Percentiles rank a stretch among this genome's conserved stretches.
phyloP scores from a whole-genome alignment of 352 stramenopile genomes.

The Phytopythium ostracodes region DNA sequence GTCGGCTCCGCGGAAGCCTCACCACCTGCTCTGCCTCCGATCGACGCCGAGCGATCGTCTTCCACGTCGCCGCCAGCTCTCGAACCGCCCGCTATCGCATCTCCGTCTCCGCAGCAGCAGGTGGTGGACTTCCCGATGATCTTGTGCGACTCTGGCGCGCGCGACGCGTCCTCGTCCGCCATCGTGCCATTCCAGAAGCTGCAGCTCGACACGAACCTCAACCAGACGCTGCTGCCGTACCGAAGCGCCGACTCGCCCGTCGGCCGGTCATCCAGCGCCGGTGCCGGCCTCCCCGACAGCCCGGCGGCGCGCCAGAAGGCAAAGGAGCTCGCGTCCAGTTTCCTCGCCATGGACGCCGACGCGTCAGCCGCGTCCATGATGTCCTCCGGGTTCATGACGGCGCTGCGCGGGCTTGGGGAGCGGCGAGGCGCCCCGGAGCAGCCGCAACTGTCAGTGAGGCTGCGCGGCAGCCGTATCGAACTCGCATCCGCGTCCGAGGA shows the following conservation, averaged over 20 bases:
- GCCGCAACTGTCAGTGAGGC: slow-evolving; percentile 66
- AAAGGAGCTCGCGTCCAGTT: slow-evolving; percentile 31
- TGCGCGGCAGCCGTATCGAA: slow-evolving; percentile 66
- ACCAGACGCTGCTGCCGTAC: slow-evolving; percentile 63
- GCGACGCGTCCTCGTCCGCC: slow-evolving; percentile 29
- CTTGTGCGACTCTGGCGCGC: slow-evolving; percentile 27
- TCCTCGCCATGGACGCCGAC: slow-evolving; percentile 23
- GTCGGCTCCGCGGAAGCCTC: background rate
- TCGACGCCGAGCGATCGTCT: background rate
- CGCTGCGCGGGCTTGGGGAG: slow-evolving; percentile 44
- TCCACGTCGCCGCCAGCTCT: background rate
- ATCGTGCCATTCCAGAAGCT: slow-evolving; percentile 84
- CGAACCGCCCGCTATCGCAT: background rate
- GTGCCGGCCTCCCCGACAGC: slow-evolving; percentile 13
- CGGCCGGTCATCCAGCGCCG: slow-evolving; percentile 1
- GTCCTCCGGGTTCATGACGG: slow-evolving; percentile 68
- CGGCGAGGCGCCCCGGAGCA: slow-evolving; percentile 37
- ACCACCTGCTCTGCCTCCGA: slow-evolving; percentile 1
- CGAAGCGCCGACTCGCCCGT: slow-evolving; percentile 9
- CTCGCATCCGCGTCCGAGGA: slow-evolving; percentile 63
- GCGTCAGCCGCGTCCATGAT: slow-evolving; percentile 25
- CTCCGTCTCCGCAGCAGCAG: background rate
- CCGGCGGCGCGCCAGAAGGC: slow-evolving; percentile 17
- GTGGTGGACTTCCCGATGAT: slow-evolving; percentile 61
- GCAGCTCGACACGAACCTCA: slow-evolving; percentile 71